Conservation (phyloP, 1,139 yeast species). For the Casaregolazyma lundiana region DNA sequence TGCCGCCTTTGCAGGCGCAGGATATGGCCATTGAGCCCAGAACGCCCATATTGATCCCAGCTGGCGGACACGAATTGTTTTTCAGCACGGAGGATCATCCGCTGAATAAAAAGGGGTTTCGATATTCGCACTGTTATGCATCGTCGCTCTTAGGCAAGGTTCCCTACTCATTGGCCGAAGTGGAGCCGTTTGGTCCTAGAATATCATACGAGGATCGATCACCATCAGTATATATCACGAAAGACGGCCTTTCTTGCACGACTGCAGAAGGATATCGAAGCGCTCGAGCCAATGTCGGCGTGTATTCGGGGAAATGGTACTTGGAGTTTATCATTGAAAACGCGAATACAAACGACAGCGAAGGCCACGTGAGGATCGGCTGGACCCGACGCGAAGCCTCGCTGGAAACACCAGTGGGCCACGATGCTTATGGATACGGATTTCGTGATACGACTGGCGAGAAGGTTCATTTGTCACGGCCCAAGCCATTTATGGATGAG, state of each 20-base stretch:
- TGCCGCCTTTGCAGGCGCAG: constrained; percentile 24
- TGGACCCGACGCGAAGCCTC: constrained; percentile 80
- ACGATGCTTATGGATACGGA: constrained; percentile 92
- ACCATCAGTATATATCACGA: constrained; percentile 49
- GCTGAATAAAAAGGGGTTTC: constrained; percentile 71
- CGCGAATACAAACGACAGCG: constrained; percentile 29
- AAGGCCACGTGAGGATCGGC: constrained; percentile 73
- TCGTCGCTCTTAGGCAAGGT: constrained; percentile 56
- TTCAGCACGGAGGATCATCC: constrained; percentile 71
- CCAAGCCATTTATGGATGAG: constrained; percentile 47
- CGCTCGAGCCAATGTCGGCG: constrained; percentile 66
- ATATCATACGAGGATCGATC: constrained; percentile 72
- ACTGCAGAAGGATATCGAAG: constrained; percentile 77
- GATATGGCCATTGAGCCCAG: constrained; percentile 21
- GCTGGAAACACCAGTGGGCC: constrained; percentile 93
- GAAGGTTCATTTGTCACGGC: constrained; percentile 69
- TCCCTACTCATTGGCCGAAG: constrained; percentile 69
- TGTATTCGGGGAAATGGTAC: constrained; percentile 76
- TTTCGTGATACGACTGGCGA: constrained; percentile 79
- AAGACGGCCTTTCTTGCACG: constrained; percentile 43
- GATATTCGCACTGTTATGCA: constrained; percentile 76
- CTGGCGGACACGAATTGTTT: constrained; percentile 26
- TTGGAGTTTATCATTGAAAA: constrained; percentile 63
- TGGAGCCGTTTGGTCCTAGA: constrained; percentile 61
- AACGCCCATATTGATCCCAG: constrained; percentile 17